Conservation (phyloP, 2,329 filamentous ascomycete species). For the Metarhizium guizhouense region DNA sequence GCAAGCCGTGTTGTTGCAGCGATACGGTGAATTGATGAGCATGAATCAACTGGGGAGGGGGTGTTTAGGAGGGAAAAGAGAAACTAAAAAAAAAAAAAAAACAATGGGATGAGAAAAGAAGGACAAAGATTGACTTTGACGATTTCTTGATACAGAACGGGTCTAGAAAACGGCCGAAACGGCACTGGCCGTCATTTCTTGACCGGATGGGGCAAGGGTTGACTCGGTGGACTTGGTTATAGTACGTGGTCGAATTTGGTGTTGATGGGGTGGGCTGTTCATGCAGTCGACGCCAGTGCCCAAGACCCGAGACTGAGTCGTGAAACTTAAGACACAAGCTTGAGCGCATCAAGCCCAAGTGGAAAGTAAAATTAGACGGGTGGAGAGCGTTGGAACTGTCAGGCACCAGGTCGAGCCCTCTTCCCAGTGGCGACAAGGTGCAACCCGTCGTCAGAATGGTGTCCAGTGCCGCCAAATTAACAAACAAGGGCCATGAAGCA, state of each 20-base stretch:
- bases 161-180: background rate
- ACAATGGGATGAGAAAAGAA: background rate
- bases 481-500: background rate
- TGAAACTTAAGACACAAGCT: background rate
- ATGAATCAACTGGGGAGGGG: background rate
- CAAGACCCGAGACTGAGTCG: background rate
- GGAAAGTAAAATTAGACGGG: constrained; percentile 5
- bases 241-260: background rate
- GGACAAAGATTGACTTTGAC: background rate
- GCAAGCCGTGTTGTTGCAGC: background rate
- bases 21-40: background rate
- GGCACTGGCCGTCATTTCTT: constrained; percentile 3
- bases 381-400: background rate
- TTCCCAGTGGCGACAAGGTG: background rate
- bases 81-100: background rate
- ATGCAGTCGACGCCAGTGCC: constrained; percentile 6
- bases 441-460: background rate
- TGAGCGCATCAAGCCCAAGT: background rate
- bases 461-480: background rate
- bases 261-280: constrained; percentile 3
- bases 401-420: constrained; percentile 2
- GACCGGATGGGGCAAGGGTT: constrained; percentile 7
- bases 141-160: background rate
- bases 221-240: background rate
- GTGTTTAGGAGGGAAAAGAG: background rate